These are phyloP conservation scores for Tolypocladium inflatum DNA, from an alignment of 2,329 filamentous ascomycete species.

Conservation along the genomic window DNA sequence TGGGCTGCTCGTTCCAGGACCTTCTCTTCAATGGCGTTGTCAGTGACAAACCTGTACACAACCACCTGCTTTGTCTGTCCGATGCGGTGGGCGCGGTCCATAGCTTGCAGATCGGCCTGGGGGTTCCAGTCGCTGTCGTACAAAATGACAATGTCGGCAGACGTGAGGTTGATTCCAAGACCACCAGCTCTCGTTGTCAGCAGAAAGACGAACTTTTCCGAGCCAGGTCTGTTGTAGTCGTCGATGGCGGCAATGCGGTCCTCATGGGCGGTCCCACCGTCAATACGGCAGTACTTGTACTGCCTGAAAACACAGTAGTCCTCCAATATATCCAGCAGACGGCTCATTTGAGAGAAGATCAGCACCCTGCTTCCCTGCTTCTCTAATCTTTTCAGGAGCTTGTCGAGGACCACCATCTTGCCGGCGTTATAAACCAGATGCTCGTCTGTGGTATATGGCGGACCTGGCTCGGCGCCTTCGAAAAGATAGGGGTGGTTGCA, in stretches of 20 bases:
- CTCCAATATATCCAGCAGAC: slow-evolving; percentile 90
- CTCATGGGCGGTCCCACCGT: slow-evolving; percentile 92
- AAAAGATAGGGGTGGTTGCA: slow-evolving; percentile 98
- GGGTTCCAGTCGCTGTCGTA: slow-evolving; percentile 99
- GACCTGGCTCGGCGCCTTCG: slow-evolving; percentile 92
- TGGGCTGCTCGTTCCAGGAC: slow-evolving; percentile 93
- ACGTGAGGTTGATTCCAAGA: slow-evolving; percentile 91
- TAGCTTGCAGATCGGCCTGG: slow-evolving; percentile 94
- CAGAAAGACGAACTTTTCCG: slow-evolving; percentile 94
- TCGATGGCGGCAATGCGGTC: slow-evolving; percentile 97
- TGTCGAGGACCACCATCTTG: slow-evolving; percentile 97
- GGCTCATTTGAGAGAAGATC: slow-evolving; percentile 99
- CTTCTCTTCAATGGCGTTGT: slow-evolving; percentile 98
- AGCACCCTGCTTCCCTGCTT: slow-evolving; percentile 87
- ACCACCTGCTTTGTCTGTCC: slow-evolving; percentile 97
- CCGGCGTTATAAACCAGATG: slow-evolving; percentile 88
- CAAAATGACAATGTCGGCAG: slow-evolving; percentile 88
- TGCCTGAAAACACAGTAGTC: slow-evolving; percentile 96
- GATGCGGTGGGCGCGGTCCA: slow-evolving; percentile 97
- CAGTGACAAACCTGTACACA: slow-evolving; percentile 94
- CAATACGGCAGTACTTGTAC: slow-evolving; percentile 94
- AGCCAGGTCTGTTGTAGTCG: slow-evolving; percentile 92
- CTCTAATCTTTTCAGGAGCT: slow-evolving; percentile 73
- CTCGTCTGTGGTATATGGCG: slow-evolving; percentile 96
- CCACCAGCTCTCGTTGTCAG: slow-evolving; percentile 93